These are phyloP conservation scores for Lactarius hatsudake DNA, from an alignment of 768 basidiomycete species.

Conservation along the genomic window DNA sequence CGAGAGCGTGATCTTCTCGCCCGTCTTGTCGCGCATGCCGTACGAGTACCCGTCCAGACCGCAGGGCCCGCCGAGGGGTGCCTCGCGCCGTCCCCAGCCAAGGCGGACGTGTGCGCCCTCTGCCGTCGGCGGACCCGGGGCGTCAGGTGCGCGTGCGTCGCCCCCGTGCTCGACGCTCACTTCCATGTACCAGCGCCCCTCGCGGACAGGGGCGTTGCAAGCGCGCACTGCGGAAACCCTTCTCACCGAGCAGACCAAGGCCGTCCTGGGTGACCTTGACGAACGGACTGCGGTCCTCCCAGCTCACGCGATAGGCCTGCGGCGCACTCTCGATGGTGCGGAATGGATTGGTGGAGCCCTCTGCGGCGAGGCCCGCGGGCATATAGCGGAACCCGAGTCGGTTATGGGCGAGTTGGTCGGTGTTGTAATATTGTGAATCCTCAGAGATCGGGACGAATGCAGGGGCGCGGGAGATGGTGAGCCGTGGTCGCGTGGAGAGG, in stretches of 20 bases:
- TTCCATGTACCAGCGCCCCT: constrained; percentile 95
- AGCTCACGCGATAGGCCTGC: constrained; percentile 66
- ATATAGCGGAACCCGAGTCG: constrained; percentile 77
- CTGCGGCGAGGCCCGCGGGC: constrained; percentile 70
- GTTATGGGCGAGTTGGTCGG: constrained; percentile 70
- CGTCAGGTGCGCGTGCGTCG: constrained; percentile 52
- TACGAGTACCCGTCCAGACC: constrained; percentile 95
- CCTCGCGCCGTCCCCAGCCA: constrained; percentile 91
- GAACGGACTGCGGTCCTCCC: constrained; percentile 88
- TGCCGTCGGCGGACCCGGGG: constrained; percentile 34
- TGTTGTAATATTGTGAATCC: constrained; percentile 56
- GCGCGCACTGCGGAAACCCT: constrained; percentile 87
- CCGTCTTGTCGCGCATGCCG: constrained; percentile 85
- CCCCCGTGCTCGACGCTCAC: constrained; percentile 75
- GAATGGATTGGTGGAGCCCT: constrained; percentile 57
- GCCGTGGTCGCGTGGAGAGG: constrained; percentile 64
- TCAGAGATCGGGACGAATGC: constrained; percentile 60
- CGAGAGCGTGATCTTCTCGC: constrained; percentile 86
- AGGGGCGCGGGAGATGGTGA: constrained; percentile 73
- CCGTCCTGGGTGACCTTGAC: constrained; percentile 79
- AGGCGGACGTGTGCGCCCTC: constrained; percentile 84
- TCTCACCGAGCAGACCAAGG: constrained; percentile 69
- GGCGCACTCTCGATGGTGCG: constrained; percentile 82
- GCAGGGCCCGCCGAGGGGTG: constrained; percentile 88
- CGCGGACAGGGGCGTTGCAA: constrained; percentile 85